These are phyloP conservation scores for Populus hybrid DNA, from an alignment of 441 rosid genomes.

Conservation along the genomic window DNA sequence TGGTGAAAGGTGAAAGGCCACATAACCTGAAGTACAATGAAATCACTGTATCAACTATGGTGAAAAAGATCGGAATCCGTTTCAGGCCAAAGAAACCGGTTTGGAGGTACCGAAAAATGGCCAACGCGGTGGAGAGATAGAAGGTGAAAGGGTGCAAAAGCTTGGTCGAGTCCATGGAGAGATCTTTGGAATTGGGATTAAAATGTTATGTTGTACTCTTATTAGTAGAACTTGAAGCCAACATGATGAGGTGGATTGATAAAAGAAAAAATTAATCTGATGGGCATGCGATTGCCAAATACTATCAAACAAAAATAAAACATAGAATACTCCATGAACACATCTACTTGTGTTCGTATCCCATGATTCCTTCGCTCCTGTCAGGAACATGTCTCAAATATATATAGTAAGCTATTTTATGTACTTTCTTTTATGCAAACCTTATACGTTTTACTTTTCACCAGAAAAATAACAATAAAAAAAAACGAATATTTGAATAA, in stretches of 20 bases:
- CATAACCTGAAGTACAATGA: slow-evolving; percentile 45
- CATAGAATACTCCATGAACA: neutral
- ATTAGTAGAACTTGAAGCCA: neutral
- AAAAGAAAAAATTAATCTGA: neutral
- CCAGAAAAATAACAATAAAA: neutral
- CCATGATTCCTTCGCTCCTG: neutral
- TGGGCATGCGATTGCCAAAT: too few relatives aligned
- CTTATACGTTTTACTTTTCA: neutral
- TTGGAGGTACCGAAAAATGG: slow-evolving; percentile 28
- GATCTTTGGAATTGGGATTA: neutral
- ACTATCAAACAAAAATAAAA: neutral
- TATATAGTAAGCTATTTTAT: too few relatives aligned
- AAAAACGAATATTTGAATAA: too few relatives aligned
- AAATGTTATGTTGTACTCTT: neutral
- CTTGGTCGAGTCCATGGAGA: slow-evolving; percentile 29
- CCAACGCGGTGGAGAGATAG: slow-evolving; percentile 27
- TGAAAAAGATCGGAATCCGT: slow-evolving; percentile 31
- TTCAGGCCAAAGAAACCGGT: neutral
- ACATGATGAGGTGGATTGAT: neutral
- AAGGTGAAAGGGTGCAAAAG: slow-evolving; percentile 30
- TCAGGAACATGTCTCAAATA: neutral
- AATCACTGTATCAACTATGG: slow-evolving; percentile 32
- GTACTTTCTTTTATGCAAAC: neutral
- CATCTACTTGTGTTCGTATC: neutral
- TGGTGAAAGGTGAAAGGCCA: slow-evolving; percentile 47